These are phyloP conservation scores for Xylariaceae sp. DNA, from an alignment of 2,329 filamentous ascomycete genomes.

Conservation along the genomic window DNA sequence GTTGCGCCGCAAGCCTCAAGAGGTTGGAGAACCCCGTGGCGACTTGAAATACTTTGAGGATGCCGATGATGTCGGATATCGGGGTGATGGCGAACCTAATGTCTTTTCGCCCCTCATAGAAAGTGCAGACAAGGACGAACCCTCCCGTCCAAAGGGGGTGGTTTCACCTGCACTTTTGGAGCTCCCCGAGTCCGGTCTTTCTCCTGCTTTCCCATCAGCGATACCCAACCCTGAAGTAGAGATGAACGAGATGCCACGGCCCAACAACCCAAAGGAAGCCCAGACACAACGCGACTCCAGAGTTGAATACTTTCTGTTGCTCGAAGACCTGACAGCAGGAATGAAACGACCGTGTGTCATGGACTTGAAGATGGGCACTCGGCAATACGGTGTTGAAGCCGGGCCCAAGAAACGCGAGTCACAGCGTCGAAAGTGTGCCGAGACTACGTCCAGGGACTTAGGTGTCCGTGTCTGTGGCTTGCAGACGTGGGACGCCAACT, in stretches of 20 bases:
- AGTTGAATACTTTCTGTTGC: conserved; percentile 86
- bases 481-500: conserved; percentile 89
- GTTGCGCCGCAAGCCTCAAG: conserved; percentile 68
- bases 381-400: conserved; percentile 93
- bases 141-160: background rate
- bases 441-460: conserved; percentile 85
- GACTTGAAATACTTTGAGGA: conserved; percentile 88
- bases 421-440: conserved; percentile 87
- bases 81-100: conserved; percentile 62
- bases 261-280: conserved; percentile 75
- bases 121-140: conserved; percentile 9
- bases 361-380: conserved; percentile 97
- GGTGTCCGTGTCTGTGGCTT: conserved; percentile 93
- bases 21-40: conserved; percentile 69
- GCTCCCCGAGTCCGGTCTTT: conserved; percentile 34
- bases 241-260: conserved; percentile 50
- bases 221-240: conserved; percentile 39
- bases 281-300: conserved; percentile 62
- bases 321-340: conserved; percentile 92
- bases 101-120: conserved; percentile 20
- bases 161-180: background rate
- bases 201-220: conserved; percentile 33
- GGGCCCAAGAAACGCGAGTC: conserved; percentile 89
- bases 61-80: conserved; percentile 79
- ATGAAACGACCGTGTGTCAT: conserved; percentile 97